A percentile compares a stretch with the other conserved stretches of the same genome.
phyloP scores from a whole-genome alignment of 177 flowering plant species.

The Tripterygium wilfordii region DNA sequence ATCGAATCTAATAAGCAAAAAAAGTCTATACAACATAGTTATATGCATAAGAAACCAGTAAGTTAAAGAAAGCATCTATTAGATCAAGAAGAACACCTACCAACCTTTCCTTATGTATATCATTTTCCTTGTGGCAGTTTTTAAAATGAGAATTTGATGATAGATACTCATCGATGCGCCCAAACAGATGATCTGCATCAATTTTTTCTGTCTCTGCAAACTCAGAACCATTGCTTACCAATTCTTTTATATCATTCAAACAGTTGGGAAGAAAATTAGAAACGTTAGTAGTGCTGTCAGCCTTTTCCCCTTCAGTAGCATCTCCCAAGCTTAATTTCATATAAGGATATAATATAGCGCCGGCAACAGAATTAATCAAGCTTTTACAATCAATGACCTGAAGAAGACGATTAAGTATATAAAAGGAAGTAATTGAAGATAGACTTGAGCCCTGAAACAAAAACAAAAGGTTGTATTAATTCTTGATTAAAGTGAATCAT shows the following conservation, averaged over 20 bases:
- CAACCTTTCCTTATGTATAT: conserved; percentile 27
- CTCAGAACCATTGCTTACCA: conserved; percentile 12
- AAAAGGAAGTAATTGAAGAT: conserved; percentile 49
- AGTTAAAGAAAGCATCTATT: too few species aligned
- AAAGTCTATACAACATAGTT: too few species aligned
- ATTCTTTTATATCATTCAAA: conserved; percentile 17
- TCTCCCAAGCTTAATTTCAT: conserved; percentile 11
- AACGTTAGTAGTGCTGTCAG: conserved; percentile 1
- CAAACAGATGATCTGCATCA: conserved; percentile 5
- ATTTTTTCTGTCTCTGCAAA: conserved; percentile 19
- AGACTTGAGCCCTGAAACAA: conserved; percentile 36
- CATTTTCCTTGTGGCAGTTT: conserved; percentile 15
- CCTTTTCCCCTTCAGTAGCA: conserved; percentile 9
- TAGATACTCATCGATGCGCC: conserved; percentile 8
- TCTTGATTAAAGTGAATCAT: too few species aligned
- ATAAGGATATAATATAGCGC: conserved; percentile 29
- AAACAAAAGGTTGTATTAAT: not conserved
- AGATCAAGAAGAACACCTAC: too few species aligned
- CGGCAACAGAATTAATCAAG: conserved; percentile 38
- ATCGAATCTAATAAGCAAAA: too few species aligned
- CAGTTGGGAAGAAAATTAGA: conserved; percentile 8
- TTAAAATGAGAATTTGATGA: conserved; percentile 15
- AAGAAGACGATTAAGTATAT: conserved; percentile 45
- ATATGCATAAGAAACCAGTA: too few species aligned
- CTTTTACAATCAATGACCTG: conserved; percentile 49